phyloP scores from a whole-genome alignment of 73 alveolate genomes.

The Stentor coeruleus region DNA sequence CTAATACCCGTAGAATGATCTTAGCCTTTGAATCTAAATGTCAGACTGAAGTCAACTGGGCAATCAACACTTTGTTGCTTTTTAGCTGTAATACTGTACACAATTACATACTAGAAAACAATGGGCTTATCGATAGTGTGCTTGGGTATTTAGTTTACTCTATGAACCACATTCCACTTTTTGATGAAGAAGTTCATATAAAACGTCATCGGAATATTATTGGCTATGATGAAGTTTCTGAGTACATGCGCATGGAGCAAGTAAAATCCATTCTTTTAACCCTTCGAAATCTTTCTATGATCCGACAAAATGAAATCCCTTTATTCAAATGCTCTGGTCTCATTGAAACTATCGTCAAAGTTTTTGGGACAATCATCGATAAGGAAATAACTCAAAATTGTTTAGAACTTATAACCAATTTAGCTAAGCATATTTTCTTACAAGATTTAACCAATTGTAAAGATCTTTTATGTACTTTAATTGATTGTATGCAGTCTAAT shows the following conservation, averaged over 20 bases:
- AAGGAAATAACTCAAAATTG: constrained; percentile 76
- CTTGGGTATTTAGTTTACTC: neutral
- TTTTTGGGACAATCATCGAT: constrained; percentile 72
- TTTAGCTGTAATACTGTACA: constrained; percentile 77
- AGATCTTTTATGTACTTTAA: constrained; percentile 66
- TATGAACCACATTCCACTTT: constrained; percentile 47
- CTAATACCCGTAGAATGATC: constrained; percentile 74
- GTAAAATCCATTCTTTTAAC: constrained; percentile 63
- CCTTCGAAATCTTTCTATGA: constrained; percentile 78
- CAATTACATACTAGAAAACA: neutral
- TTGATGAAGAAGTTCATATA: constrained; percentile 68
- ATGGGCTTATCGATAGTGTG: constrained; percentile 13
- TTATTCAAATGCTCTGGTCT: constrained; percentile 72
- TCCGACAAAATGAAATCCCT: constrained; percentile 81
- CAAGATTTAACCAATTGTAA: constrained; percentile 63
- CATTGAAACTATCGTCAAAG: constrained; percentile 68
- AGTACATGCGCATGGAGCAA: constrained; percentile 73
- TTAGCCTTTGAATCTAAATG: constrained; percentile 96
- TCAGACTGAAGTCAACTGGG: constrained; percentile 96
- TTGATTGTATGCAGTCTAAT: constrained; percentile 53
- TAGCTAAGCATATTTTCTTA: constrained; percentile 80
- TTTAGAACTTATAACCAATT: constrained; percentile 79
- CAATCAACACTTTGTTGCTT: constrained; percentile 86
- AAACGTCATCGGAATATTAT: constrained; percentile 64
- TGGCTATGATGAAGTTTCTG: constrained; percentile 82